Evolutionary conservation across 768 basidiomycete genomes (phyloP).

Genomic region (Mycena capillaripes): DNA sequence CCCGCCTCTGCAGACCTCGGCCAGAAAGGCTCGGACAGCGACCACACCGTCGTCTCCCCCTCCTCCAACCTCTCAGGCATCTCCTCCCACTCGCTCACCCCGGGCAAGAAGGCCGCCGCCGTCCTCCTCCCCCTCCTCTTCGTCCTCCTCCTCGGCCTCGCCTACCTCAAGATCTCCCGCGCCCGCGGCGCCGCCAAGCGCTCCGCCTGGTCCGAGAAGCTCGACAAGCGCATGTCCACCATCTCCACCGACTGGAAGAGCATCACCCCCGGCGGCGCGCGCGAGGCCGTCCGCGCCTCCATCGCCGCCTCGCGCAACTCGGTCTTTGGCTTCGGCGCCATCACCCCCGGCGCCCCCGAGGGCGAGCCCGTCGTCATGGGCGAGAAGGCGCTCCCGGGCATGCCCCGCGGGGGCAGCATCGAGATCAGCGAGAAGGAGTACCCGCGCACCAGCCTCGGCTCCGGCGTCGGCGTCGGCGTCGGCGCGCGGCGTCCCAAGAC

Average conservation of each 20-base stretch:
- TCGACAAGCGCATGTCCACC: slow-evolving; percentile 89
- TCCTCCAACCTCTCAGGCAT: slow-evolving; percentile 52
- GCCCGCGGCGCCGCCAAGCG: slow-evolving; percentile 63
- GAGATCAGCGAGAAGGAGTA: slow-evolving; percentile 40
- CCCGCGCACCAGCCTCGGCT: slow-evolving; percentile 50
- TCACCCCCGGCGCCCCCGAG: slow-evolving; percentile 61
- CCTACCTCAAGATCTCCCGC: slow-evolving; percentile 71
- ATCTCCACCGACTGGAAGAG: slow-evolving; percentile 85
- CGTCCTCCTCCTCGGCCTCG: slow-evolving; percentile 55
- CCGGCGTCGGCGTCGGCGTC: slow-evolving; percentile 65
- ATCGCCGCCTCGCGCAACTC: slow-evolving; percentile 68
- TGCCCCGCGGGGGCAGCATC: slow-evolving; percentile 52
- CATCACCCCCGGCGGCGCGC: slow-evolving; percentile 77
- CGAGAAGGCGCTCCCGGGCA: slow-evolving; percentile 48
- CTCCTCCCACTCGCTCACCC: slow-evolving; percentile 50
- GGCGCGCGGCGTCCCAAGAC: slow-evolving; percentile 50
- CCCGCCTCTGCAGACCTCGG: slow-evolving; percentile 58
- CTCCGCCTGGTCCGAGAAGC: slow-evolving; percentile 70
- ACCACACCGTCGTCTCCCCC: slow-evolving; percentile 57
- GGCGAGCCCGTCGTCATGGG: slow-evolving; percentile 55
- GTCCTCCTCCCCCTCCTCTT: slow-evolving; percentile 77
- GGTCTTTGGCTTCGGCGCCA: slow-evolving; percentile 71
- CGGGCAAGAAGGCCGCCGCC: slow-evolving; percentile 74
- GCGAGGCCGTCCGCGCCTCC: slow-evolving; percentile 79
- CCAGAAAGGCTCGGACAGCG: slow-evolving; percentile 40